Conservation (phyloP, 441 rosid species). For the Gossypium trilobum region DNA sequence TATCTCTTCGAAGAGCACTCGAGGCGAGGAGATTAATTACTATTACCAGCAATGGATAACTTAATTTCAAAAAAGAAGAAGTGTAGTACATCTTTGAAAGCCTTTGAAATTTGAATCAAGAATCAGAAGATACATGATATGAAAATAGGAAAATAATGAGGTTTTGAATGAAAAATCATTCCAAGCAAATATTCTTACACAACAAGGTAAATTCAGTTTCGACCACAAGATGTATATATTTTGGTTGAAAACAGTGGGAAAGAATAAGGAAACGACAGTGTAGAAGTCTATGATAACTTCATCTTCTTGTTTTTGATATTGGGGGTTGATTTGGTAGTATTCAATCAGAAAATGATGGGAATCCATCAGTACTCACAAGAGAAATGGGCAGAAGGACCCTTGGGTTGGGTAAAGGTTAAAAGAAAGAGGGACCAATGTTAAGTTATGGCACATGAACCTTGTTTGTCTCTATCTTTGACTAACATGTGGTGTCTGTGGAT, state of each 20-base stretch:
- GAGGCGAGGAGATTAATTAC: too few species aligned
- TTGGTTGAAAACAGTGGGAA: too few species aligned
- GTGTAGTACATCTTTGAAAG: background rate
- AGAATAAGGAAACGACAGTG: background rate
- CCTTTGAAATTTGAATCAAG: background rate
- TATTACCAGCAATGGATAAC: too few species aligned
- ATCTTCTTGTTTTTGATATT: background rate
- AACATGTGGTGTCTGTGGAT: slow-evolving; percentile 12
- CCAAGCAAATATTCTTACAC: too few species aligned
- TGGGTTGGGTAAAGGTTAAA: background rate
- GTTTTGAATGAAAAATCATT: too few species aligned
- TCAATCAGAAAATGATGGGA: background rate
- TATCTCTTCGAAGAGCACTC: too few species aligned
- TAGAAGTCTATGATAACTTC: background rate
- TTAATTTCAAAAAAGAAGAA: too few species aligned
- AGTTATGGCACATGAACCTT: slow-evolving; percentile 23
- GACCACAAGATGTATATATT: background rate
- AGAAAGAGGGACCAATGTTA: slow-evolving; percentile 17
- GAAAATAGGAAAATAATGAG: too few species aligned
- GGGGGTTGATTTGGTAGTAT: background rate
- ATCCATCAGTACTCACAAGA: background rate
- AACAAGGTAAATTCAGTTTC: background rate
- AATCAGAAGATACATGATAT: background rate
- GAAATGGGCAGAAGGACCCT: background rate
- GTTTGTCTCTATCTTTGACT: slow-evolving; percentile 15